Evolutionary conservation across 2,329 filamentous ascomycete genomes (phyloP), one percentile per base, ranked within the genome.

Genomic region (Tolypocladium tundrense): DNA sequence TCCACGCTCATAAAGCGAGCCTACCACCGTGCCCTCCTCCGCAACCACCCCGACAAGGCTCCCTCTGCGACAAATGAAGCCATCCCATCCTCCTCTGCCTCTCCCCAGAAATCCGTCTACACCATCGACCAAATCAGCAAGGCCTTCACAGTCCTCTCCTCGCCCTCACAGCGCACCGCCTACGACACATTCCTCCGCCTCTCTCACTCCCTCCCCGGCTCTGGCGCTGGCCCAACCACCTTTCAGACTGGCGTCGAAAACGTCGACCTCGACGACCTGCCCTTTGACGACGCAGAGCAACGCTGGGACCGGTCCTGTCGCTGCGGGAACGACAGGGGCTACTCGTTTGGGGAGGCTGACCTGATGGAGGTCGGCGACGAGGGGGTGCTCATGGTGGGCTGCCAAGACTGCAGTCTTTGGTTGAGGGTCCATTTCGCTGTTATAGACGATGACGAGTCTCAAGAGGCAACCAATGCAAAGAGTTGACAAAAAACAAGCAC

Each of bases 351-450:
- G 19, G 85, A 88, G 69, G 70, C 69, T 10, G 83, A 88, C 66
- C 72, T 88, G 54, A 80, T 84, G 62, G 82, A 80, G 66, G 80
- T 78, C 43, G 77, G 75, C 52, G 80, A 82, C 55, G 75, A 81
- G 61, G 80, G 84, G 10, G 82, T 85, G 66, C 69, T 88, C 53
- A 76, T 86, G 68, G 84, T 88, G 45, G 85, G 82, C 13, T 88
- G 85, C 65, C 75, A 77, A 58, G 85, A 87, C 64, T 88, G 85
- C 63, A 88, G 85, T 66, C 72, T 88, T 52, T 88, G 84, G 84
- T 68, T 88, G 55, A 79, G 79, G 58, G 83, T 88, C 42, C 77
- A 84, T 55, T 88, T 87, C 73, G 82, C 80, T 10, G 76, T 85
- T 16, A 70, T 83, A 35, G 78, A 72, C 33, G 71, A 68, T 11